A percentile compares a stretch with the other conserved stretches of the same genome.
Conservation (phyloP, 2,329 filamentous ascomycete species). For the Aspergillus sp. region DNA sequence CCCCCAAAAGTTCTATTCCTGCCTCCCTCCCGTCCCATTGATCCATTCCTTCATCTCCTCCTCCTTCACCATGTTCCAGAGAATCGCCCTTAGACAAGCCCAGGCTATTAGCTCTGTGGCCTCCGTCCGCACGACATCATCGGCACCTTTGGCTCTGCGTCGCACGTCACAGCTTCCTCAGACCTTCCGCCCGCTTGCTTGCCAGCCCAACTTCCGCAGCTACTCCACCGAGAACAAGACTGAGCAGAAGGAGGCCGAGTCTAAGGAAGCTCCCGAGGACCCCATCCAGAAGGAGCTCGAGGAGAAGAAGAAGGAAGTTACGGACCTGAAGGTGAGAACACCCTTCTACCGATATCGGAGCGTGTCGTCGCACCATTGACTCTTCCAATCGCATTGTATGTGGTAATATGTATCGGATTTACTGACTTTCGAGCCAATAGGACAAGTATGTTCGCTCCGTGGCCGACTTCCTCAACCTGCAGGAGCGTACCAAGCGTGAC, state of each 20-base stretch:
- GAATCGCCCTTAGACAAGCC: slow-evolving; percentile 43
- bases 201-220: slow-evolving; percentile 36
- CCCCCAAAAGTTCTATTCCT: neutral
- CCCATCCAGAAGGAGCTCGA: slow-evolving; percentile 66
- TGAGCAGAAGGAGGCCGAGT: slow-evolving; percentile 41
- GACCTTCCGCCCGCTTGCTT: slow-evolving; percentile 33
- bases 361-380: neutral
- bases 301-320: slow-evolving; percentile 67
- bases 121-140: slow-evolving; percentile 32
- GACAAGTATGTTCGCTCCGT: slow-evolving; percentile 93
- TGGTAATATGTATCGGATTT: neutral
- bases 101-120: slow-evolving; percentile 38
- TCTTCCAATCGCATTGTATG: neutral
- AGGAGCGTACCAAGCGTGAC: slow-evolving; percentile 90
- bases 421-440: slow-evolving; percentile 48
- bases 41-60: slow-evolving; percentile 2
- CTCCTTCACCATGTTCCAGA: slow-evolving; percentile 41
- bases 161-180: slow-evolving; percentile 36
- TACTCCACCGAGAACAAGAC: slow-evolving; percentile 45
- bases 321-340: slow-evolving; percentile 77
- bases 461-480: slow-evolving; percentile 96
- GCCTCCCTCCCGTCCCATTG: slow-evolving; percentile 1
- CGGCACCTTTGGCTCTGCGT: slow-evolving; percentile 32
- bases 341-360: slow-evolving; percentile 3
- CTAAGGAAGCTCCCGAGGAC: slow-evolving; percentile 46